These are phyloP conservation scores for Fusarium sp. DNA, from an alignment of 2,329 filamentous ascomycete species.

Conservation along the genomic window DNA sequence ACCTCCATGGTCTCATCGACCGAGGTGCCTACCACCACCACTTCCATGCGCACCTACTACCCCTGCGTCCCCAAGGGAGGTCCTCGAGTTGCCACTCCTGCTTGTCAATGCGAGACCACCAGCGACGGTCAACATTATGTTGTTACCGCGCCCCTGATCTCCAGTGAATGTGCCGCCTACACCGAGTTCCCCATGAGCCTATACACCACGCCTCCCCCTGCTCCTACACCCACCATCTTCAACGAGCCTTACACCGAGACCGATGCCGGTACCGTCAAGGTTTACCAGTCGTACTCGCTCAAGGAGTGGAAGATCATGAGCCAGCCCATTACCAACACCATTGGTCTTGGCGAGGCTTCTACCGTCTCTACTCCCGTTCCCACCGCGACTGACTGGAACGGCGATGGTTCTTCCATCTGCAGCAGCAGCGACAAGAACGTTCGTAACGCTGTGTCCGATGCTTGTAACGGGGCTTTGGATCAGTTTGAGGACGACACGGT, in stretches of 20 bases:
- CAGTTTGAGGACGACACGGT: constrained; percentile 21
- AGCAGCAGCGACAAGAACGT: constrained; percentile 12
- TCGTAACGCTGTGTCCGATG: background rate
- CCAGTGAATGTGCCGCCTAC: constrained; percentile 5
- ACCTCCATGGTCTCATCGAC: background rate
- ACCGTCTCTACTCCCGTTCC: constrained; percentile 16
- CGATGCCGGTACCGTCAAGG: background rate
- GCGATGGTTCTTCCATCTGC: constrained; percentile 5
- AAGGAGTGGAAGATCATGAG: constrained; percentile 1
- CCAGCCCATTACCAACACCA: constrained; percentile 2
- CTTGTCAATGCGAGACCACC: constrained; percentile 21
- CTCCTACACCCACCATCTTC: constrained; percentile 5
- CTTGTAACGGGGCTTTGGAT: constrained; percentile 1
- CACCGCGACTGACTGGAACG: constrained; percentile 1
- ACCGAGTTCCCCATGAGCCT: constrained; percentile 18
- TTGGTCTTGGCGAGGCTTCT: constrained; percentile 10
- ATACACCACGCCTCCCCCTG: constrained; percentile 5
- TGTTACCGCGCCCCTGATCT: constrained; percentile 14
- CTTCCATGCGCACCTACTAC: constrained; percentile 15
- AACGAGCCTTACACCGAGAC: constrained; percentile 4
- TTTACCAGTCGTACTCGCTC: constrained; percentile 16
- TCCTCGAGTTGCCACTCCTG: background rate
- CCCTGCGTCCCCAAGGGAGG: constrained; percentile 1
- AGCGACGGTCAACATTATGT: constrained; percentile 1
- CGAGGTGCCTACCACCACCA: background rate